These are phyloP conservation scores for Abrus precatorius DNA, from an alignment of 306 rosid species.

Conservation along the genomic window DNA sequence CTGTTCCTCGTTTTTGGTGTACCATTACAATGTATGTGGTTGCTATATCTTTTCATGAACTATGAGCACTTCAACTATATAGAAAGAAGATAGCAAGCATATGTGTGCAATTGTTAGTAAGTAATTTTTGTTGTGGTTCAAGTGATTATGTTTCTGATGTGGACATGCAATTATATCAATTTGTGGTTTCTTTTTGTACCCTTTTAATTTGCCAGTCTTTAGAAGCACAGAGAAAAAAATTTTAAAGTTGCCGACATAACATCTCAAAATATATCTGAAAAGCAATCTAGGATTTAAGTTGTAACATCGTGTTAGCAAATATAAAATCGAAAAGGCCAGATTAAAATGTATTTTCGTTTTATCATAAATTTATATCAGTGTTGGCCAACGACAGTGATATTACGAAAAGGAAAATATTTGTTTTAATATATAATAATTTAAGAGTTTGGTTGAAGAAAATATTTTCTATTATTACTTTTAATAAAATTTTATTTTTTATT, in stretches of 20 bases:
- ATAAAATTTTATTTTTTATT: too few relatives aligned
- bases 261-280: too few relatives aligned
- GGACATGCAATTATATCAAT: background rate
- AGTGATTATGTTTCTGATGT: background rate
- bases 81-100: background rate
- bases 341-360: too few relatives aligned
- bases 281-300: too few relatives aligned
- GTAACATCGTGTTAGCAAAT: too few relatives aligned
- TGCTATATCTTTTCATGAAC: constrained; percentile 34
- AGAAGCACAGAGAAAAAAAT: background rate
- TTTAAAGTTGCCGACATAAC: background rate
- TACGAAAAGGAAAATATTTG: too few relatives aligned
- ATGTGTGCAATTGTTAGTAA: background rate
- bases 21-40: constrained; percentile 35
- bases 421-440: too few relatives aligned
- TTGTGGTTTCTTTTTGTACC: background rate
- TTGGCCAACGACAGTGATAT: too few relatives aligned
- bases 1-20: constrained; percentile 26
- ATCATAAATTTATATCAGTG: too few relatives aligned
- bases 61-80: background rate
- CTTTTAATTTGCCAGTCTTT: background rate
- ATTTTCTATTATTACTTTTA: too few relatives aligned
- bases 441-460: too few relatives aligned
- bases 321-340: too few relatives aligned
- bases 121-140: background rate